Evolutionary conservation across 2,329 filamentous ascomycete species (phyloP).

Genomic region (Xylariaceae sp.): DNA sequence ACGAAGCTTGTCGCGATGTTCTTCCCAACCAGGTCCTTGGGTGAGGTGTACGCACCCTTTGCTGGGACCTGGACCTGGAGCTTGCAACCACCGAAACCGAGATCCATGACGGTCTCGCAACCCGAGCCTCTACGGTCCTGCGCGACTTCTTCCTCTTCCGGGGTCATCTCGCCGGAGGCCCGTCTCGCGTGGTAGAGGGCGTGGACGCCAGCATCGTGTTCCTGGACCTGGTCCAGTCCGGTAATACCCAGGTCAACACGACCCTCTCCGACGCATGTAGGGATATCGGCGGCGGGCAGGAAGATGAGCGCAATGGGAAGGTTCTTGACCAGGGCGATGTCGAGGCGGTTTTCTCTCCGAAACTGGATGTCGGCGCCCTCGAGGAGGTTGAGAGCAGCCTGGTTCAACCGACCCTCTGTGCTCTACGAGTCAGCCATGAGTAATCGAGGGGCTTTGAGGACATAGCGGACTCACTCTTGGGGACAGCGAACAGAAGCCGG

Average conservation of each 20-base stretch:
- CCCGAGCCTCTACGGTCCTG: conserved; percentile 47
- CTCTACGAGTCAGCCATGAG: conserved; percentile 10
- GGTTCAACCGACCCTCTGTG: conserved; percentile 85
- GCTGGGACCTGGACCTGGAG: conserved; percentile 95
- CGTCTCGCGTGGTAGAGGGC: conserved; percentile 44
- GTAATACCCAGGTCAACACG: conserved; percentile 93
- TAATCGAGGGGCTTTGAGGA: conserved; percentile 19
- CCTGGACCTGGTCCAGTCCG: conserved; percentile 83
- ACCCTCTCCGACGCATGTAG: conserved; percentile 93
- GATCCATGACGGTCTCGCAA: conserved; percentile 82
- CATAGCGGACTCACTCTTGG: conserved; percentile 70
- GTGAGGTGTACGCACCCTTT: conserved; percentile 65
- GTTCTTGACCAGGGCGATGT: conserved; percentile 97
- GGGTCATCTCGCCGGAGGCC: conserved; percentile 42
- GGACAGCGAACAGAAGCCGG: conserved; percentile 91
- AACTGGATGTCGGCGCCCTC: conserved; percentile 95
- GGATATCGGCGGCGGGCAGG: conserved; percentile 93
- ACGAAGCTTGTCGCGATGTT: conserved; percentile 97
- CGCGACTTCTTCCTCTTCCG: conserved; percentile 37
- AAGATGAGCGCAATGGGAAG: conserved; percentile 92
- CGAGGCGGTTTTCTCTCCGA: conserved; percentile 86
- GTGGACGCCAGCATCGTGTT: conserved; percentile 68
- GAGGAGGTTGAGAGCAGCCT: conserved; percentile 82
- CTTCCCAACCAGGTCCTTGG: conserved; percentile 79
- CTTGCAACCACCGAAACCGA: conserved; percentile 86